phyloP scores from a whole-genome alignment of 2,329 filamentous ascomycete species.

The Metarhizium rileyi region DNA sequence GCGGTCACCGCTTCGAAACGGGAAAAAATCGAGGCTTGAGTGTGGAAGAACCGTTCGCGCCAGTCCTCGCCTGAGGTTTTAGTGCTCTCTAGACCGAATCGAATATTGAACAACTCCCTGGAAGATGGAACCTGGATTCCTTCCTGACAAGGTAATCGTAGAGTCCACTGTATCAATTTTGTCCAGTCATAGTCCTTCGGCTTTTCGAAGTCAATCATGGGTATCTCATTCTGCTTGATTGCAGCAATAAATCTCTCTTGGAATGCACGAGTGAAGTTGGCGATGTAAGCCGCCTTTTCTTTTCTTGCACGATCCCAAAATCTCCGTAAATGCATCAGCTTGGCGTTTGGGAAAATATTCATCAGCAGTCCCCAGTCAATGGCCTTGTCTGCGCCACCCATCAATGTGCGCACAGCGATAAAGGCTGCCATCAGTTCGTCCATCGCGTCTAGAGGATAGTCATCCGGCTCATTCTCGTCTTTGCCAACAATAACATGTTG shows the following conservation, averaged over 20 bases:
- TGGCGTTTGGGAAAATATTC: conserved; percentile 44
- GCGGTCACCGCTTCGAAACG: conserved; percentile 46
- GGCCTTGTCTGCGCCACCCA: conserved; percentile 49
- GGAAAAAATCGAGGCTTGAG: conserved; percentile 43
- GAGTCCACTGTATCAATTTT: conserved; percentile 55
- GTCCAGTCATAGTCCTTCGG: conserved; percentile 60
- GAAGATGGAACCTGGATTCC: conserved; percentile 39
- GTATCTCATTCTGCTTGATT: conserved; percentile 52
- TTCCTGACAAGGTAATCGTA: conserved; percentile 38
- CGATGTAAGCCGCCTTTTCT: conserved; percentile 41
- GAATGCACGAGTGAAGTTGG: conserved; percentile 49
- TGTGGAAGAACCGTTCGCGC: conserved; percentile 48
- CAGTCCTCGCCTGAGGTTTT: conserved; percentile 29
- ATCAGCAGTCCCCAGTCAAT: conserved; percentile 53
- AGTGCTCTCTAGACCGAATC: conserved; percentile 30
- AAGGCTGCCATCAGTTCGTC: conserved; percentile 43
- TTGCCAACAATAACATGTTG: background rate
- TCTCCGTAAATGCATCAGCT: conserved; percentile 39
- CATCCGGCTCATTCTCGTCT: background rate
- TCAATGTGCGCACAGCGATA: conserved; percentile 45
- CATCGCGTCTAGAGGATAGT: conserved; percentile 10
- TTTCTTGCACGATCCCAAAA: conserved; percentile 46
- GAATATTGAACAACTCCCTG: conserved; percentile 32
- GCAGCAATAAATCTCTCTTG: conserved; percentile 55
- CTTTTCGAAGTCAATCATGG: conserved; percentile 53